Base-by-base conservation (phyloP, 192 early-diverging fungal genomes). In the Pilaira anomala region DNA sequence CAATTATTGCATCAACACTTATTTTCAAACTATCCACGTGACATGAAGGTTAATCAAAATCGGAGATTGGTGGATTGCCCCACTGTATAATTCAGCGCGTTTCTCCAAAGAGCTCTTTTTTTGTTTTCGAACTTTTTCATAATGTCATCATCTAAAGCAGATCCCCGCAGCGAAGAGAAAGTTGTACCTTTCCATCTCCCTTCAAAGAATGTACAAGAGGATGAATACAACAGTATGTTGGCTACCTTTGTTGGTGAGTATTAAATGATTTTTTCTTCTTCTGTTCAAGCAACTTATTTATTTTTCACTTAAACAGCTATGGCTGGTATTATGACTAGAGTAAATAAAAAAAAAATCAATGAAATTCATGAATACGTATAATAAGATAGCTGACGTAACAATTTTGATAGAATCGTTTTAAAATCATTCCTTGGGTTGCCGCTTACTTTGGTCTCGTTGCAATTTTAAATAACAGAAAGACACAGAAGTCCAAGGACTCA, bases 261-360 rank as follows among this genome's bases (percentile, higher is more conserved):
- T 18, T 50, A 9, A 36, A 36, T 42, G 18, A 40, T 39, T 36
- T 21, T 56, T 18, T 40, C 13, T 6, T 42, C 39, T 36, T 7
- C 12, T 22, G 16, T 58, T 22, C 40, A 36, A 58, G 29, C 33
- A 58, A 39, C 13, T 58, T 16, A 41, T 57, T 1, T 57, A 40
- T 24, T 24, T 42, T 58, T 14, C 14, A 36, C 29, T 41, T 8
- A 22, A 11, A 40, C 44, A 75, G 73, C 68, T 22, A 66, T 75
- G 64, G 63, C 55, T 36, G 60, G 68, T 45, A 75, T 75, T 53
- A 58, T 75, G 22, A 36, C 69, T 30, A 50, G 73, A 40, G 73
- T 75, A 70, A 65, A 67, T 60, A 13, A 18, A 21, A 70, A 65
- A 67, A 61, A 13, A 18, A 21, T 19, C 7, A 54, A 54, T 8